Base-by-base conservation (phyloP, 2,329 filamentous ascomycete species). In the Curvularia sp. region DNA sequence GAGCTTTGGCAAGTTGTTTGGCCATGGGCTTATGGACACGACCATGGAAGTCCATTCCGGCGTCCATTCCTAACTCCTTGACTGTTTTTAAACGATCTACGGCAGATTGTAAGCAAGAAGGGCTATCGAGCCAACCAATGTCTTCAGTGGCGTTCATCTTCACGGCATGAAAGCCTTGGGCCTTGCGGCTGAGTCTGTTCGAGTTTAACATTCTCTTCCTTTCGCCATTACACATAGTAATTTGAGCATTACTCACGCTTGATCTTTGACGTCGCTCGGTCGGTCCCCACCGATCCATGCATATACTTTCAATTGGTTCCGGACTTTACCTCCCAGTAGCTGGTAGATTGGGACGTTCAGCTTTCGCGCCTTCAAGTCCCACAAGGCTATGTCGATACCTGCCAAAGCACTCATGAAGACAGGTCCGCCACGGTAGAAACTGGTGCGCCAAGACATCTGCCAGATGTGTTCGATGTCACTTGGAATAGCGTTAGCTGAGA, bases 101-200 rank as follows among this genome's bases (percentile, higher is more conserved):
- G 44, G 85, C 87, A 5, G 83, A 80, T 44, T 89, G 82, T 0
- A 93, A 81, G 0, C 82, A 82, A 0, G 82, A 79, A 0, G 90
- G 90, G 0, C 88, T 89, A 74, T 93, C 91, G 0, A 93, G 81
- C 89, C 89, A 93, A 63, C 86, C 88, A 1, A 92, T 76, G 61
- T 92, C 90, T 69, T 89, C 88, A 0, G 90, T 93, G 5, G 84
- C 90, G 71, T 93, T 92, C 90, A 93, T 93, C 72, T 93, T 93
- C 53, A 92, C 84, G 4, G 84, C 82, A 2, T 79, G 86, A 70
- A 91, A 87, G 0, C 88, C 88, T 73, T 90, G 87, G 10, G 79
- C 78, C 66, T 84, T 82, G 4, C 86, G 81, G 5, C 80, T 81
- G 67, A 85, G 82, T 3, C 85, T 87, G 60, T 47, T 12, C 7